These are phyloP conservation scores for Kwoniella europaea DNA, from an alignment of 768 basidiomycete species.

Conservation along the genomic window DNA sequence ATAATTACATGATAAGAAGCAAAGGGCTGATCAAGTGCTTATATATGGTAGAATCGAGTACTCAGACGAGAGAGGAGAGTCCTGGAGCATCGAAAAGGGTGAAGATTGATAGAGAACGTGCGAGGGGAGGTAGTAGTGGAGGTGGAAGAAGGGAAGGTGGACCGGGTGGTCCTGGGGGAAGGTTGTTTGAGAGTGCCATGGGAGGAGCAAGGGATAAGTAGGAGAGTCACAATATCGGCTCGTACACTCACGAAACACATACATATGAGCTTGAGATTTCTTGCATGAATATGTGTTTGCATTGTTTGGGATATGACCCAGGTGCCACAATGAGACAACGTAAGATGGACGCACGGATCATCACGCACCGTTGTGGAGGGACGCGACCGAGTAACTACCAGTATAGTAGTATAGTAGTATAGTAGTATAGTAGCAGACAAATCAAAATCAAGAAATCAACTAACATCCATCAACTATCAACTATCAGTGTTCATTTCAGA, in stretches of 20 bases:
- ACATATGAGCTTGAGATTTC: not conserved
- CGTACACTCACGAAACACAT: too few relatives aligned
- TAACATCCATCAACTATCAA: not conserved
- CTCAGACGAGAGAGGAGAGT: slow-evolving; percentile 36
- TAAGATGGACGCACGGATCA: slow-evolving; percentile 1
- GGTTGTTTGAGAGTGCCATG: slow-evolving; percentile 27
- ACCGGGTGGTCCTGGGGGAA: not conserved
- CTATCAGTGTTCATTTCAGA: not conserved
- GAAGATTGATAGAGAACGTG: slow-evolving; percentile 45
- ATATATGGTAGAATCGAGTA: slow-evolving; percentile 16
- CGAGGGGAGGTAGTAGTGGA: slow-evolving; percentile 18
- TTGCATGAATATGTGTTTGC: not conserved
- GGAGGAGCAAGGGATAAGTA: slow-evolving; percentile 20
- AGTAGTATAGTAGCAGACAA: too few relatives aligned
- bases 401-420: too few relatives aligned
- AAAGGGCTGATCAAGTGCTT: slow-evolving; percentile 5
- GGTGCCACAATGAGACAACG: not conserved
- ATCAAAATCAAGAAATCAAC: not conserved
- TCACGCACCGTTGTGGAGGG: not conserved
- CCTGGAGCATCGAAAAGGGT: slow-evolving; percentile 44
- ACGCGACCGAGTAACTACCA: not conserved
- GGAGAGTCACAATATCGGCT: not conserved
- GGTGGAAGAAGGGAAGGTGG: slow-evolving; percentile 3
- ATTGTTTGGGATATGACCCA: not conserved
- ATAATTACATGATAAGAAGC: not conserved